Evolutionary conservation across 192 early-diverging fungal genomes (phyloP), one percentile per base, ranked within the genome.

Genomic region (Mortierella antarctica): DNA sequence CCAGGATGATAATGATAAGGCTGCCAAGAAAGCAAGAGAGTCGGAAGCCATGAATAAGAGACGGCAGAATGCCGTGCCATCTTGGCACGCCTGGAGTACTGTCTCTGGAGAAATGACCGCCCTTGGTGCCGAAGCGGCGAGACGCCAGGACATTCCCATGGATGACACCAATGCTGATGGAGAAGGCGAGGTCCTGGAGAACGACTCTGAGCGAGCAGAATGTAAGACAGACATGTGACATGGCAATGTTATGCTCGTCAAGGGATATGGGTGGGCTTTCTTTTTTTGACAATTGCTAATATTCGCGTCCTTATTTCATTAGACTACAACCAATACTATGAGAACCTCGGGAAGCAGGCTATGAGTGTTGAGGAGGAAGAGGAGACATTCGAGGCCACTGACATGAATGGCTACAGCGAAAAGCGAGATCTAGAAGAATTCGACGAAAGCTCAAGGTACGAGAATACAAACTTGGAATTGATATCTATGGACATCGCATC

Each of bases 1-100:
- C 77, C 89, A 90, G 60, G 88, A 89, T 45, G 92, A 95, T 46
- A 84, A 91, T 18, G 91, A 91, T 57, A 80, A 80, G 49, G 91
- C 92, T 52, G 87, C 90, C 0, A 86, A 90, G 56, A 86, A 86
- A 44, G 84, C 87, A n/a, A 89, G 89, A 63, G 86, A 91, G 60
- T 73, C 81, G 4, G 92, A 93, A 62, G 85, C 90, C 1, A 89
- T 89, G 54, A 88, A 90, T 73, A 93, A 91, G 61, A 70, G 88
- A 42, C 88, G 88, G 52, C 92, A 93, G 74, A 95, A 95, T 65
- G 92, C 90, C 20, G 83, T 95, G 47, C 93, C 93, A 17, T 88
- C 89, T 39, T 95, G 93, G 93, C 93, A 95, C 73, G 88, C 89
- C 40, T 91, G 90, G 65, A 90, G 89, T 63, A 93, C 93, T 1